phyloP scores from a whole-genome alignment of 2,329 filamentous ascomycete species.

The Cryphonectria nitschkei region DNA sequence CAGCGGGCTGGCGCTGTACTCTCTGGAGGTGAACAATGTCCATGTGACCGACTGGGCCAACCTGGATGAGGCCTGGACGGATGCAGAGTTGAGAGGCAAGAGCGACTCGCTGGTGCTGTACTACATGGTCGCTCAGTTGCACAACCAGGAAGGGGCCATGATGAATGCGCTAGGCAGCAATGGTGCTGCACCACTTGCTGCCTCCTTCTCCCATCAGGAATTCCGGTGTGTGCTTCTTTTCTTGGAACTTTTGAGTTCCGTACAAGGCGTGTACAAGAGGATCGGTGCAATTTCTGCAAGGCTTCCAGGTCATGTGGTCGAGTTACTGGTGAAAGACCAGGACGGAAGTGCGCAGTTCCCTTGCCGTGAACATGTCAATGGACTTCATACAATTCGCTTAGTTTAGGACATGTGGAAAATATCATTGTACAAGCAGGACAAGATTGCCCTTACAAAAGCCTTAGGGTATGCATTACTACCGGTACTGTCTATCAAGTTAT shows the following conservation, averaged over 20 bases:
- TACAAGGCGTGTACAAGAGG: not conserved
- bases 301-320: not conserved
- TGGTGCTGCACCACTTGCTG: too few species aligned
- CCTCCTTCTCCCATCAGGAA: not conserved
- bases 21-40: not conserved
- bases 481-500: constrained; percentile 3
- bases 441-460: not conserved
- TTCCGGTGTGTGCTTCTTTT: not conserved
- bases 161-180: too few species aligned
- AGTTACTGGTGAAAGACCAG: not conserved
- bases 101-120: not conserved
- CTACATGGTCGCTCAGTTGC: not conserved
- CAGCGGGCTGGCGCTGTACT: not conserved
- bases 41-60: not conserved
- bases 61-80: not conserved
- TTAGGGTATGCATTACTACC: constrained; percentile 13
- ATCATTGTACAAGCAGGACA: not conserved
- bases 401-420: not conserved
- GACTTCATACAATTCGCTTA: not conserved
- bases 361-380: not conserved
- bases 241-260: not conserved
- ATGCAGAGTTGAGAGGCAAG: not conserved
- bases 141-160: not conserved
- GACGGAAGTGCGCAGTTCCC: not conserved
- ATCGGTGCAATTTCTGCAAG: not conserved